phyloP scores from a whole-genome alignment of 306 rosid genomes.

The Castanopsis chinensis region DNA sequence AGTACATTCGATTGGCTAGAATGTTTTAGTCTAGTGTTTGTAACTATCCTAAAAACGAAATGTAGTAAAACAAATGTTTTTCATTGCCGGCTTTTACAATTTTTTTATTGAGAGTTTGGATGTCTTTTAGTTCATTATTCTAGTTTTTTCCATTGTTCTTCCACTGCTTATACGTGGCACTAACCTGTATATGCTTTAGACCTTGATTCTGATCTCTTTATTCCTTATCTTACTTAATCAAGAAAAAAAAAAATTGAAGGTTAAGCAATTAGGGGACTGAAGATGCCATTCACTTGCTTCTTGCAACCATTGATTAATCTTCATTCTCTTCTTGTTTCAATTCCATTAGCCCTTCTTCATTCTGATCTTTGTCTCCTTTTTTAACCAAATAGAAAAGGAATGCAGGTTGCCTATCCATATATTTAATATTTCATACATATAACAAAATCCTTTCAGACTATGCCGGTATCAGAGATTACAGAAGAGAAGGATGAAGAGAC shows the following conservation, averaged over 20 bases:
- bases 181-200: too few relatives aligned
- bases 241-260: too few relatives aligned
- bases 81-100: slow-evolving; percentile 55
- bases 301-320: too few relatives aligned
- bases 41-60: slow-evolving; percentile 5
- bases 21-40: background rate
- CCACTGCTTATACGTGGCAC: background rate
- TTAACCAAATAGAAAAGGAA: background rate
- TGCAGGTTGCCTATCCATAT: slow-evolving; percentile 2
- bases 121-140: slow-evolving; percentile 23
- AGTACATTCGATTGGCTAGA: background rate
- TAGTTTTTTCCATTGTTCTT: slow-evolving; percentile 13
- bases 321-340: too few relatives aligned
- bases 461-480: slow-evolving; percentile 48
- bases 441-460: slow-evolving; percentile 4
- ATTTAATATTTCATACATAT: background rate
- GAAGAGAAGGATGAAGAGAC: slow-evolving; percentile 55
- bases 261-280: too few relatives aligned
- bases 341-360: too few relatives aligned
- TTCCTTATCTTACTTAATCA: background rate
- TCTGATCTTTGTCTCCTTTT: too few relatives aligned
- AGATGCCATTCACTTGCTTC: too few relatives aligned
- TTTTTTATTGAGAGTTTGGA: slow-evolving; percentile 12
- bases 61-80: slow-evolving; percentile 16
- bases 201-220: too few relatives aligned